Base-by-base conservation (phyloP, 2,329 filamentous ascomycete species). In the Claviceps capensis region DNA sequence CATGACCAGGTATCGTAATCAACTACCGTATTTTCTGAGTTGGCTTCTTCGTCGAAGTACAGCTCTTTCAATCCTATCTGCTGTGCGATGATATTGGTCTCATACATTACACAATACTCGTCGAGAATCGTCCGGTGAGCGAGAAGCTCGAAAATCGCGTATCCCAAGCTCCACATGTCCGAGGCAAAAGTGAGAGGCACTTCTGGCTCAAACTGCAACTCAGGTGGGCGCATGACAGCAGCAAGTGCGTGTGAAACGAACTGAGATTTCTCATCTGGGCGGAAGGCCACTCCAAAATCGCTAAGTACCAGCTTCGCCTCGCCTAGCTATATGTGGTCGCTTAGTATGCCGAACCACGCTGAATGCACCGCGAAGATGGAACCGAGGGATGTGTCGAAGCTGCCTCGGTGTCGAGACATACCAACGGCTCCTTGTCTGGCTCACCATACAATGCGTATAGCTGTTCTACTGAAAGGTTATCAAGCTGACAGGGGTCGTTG, bases 161-260 rank as follows among this genome's bases (percentile, higher is more conserved):
- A 70, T 0, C 60, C 63, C 4, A 71, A 62, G n/a, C 63, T 67
- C 69, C 67, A 71, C 16, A 70, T 67, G 41, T 71, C 67, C 1
- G 66, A 65, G 22, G 60, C 23, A 41, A 65, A 66, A 1, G 63
- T 62, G 6, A 70, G 60, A 14, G 67, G 60, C 16, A 43, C 62
- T 14, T 30, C 26, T 30, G 26, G 7, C 26, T 30, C 7, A 2
- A 30, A 30, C 26, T 30, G 26, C 8, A 7, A 52, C 56, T 71
- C 68, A 0, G 67, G 68, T 11, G 66, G 63, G 3, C 62, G 61
- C 19, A 53, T 19, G 17, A 22, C 3, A 50, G 17, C 45, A 38
- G 53, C 44, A 11, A 49, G 50, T 43, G 50, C 51, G 17, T 54
- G 48, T 40, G 50, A 54, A 38, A 50, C 23, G 4, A 47, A 61